Conservation (phyloP, 352 stramenopile species). For the Phytophthora podocarpi region DNA sequence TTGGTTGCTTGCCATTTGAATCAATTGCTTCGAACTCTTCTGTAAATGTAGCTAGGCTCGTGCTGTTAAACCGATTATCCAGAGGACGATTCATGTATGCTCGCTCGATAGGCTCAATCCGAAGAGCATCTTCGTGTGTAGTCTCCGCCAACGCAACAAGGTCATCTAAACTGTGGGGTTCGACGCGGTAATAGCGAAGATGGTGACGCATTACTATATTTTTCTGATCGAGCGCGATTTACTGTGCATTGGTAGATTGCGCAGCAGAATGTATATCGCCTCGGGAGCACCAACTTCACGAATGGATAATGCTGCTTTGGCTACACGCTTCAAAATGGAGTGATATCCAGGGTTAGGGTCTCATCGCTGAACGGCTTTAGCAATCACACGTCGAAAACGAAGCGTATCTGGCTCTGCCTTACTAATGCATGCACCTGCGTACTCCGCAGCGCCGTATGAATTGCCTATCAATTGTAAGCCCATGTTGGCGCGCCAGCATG, state of each 20-base stretch:
- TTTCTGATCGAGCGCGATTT: neutral
- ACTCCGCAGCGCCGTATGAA: no score
- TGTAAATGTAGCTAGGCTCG: neutral
- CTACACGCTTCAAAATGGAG: slow-evolving; percentile 1
- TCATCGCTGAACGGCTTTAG: slow-evolving; percentile 10
- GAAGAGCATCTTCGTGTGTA: no score
- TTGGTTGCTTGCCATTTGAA: no score
- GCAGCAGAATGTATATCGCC: neutral
- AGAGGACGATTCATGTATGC: slow-evolving; percentile 4
- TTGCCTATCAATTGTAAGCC: slow-evolving; percentile 37
- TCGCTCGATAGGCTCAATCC: neutral
- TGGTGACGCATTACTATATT: no score
- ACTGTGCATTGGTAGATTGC: neutral
- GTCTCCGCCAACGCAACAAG: no score
- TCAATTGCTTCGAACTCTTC: neutral
- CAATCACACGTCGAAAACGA: slow-evolving; percentile 9
- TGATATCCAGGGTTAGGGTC: slow-evolving; percentile 1
- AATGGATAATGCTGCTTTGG: neutral
- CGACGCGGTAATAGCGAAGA: no score
- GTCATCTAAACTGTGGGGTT: no score
- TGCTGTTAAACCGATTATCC: neutral
- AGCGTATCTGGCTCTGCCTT: slow-evolving; percentile 13
- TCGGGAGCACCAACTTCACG: slow-evolving; percentile 4
- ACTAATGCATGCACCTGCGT: slow-evolving; percentile 30
- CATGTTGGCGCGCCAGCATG: slow-evolving; percentile 37